Evolutionary conservation across 108 stramenopile species (phyloP).

Genomic region (Mediolabrus comicus): DNA sequence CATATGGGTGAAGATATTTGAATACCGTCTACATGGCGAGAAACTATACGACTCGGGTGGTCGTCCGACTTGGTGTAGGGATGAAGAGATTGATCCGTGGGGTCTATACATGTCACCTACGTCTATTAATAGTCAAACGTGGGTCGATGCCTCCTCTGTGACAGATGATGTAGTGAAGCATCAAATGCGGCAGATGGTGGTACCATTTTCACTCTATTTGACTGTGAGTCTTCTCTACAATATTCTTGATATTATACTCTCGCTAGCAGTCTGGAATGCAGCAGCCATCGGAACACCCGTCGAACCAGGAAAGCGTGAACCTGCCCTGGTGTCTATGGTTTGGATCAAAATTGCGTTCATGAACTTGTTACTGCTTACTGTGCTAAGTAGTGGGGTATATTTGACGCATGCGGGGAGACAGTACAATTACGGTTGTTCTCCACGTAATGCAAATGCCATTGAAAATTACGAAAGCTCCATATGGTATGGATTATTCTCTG

Average conservation of each 20-base stretch:
- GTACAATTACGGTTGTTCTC: slow-evolving; percentile 1
- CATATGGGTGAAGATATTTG: background rate
- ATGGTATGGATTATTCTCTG: slow-evolving; percentile 17
- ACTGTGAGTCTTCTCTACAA: slow-evolving; percentile 1
- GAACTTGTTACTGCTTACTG: slow-evolving; percentile 2
- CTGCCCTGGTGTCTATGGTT: background rate
- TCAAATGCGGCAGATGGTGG: background rate
- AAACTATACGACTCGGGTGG: background rate
- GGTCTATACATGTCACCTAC: background rate
- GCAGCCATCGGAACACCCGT: slow-evolving; percentile 5
- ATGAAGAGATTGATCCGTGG: background rate
- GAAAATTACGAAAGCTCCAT: background rate
- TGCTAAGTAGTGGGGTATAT: background rate
- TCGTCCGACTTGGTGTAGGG: background rate
- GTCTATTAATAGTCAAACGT: no score
- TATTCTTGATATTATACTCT: background rate
- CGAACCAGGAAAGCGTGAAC: background rate
- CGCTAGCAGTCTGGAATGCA: background rate
- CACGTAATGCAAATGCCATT: background rate
- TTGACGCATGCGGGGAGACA: background rate
- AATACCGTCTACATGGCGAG: background rate
- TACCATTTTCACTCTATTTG: background rate
- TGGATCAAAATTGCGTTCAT: slow-evolving; percentile 8
- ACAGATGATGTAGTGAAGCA: background rate
- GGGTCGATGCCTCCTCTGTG: no score